These are phyloP conservation scores for Dentipellis fragilis DNA, from an alignment of 768 basidiomycete species.

Conservation along the genomic window DNA sequence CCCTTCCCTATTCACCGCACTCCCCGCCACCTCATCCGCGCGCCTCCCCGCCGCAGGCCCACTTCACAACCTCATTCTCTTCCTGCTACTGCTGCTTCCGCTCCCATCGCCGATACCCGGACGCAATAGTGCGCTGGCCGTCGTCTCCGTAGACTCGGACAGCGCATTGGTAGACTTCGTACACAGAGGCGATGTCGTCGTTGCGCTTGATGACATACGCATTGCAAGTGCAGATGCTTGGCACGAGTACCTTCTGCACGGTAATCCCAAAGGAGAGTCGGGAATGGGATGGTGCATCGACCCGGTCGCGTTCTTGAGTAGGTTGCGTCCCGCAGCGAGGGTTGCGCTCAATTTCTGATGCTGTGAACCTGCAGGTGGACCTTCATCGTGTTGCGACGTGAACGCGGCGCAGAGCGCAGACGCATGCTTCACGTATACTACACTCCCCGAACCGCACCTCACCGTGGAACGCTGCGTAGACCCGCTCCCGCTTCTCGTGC, in stretches of 20 bases:
- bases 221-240: conserved; percentile 30
- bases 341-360: background rate
- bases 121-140: conserved; percentile 50
- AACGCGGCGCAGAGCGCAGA: conserved; percentile 8
- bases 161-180: conserved; percentile 56
- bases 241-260: conserved; percentile 32
- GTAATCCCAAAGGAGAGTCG: background rate
- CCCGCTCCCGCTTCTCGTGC: conserved; percentile 39
- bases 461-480: conserved; percentile 38
- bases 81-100: conserved; percentile 31
- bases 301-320: conserved; percentile 16
- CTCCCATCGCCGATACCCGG: conserved; percentile 32
- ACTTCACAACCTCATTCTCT: conserved; percentile 66
- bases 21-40: conserved; percentile 39
- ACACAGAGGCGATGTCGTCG: conserved; percentile 47
- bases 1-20: conserved; percentile 67
- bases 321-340: conserved; percentile 16
- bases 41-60: conserved; percentile 66
- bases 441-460: conserved; percentile 11
- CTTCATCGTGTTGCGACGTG: conserved; percentile 13
- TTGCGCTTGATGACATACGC: conserved; percentile 48
- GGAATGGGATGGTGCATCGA: conserved; percentile 11
- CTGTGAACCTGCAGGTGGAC: conserved; percentile 20
- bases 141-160: conserved; percentile 42
- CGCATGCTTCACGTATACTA: conserved; percentile 35